Conservation (phyloP, 306 rosid species). For the Clitoria ternatea region DNA sequence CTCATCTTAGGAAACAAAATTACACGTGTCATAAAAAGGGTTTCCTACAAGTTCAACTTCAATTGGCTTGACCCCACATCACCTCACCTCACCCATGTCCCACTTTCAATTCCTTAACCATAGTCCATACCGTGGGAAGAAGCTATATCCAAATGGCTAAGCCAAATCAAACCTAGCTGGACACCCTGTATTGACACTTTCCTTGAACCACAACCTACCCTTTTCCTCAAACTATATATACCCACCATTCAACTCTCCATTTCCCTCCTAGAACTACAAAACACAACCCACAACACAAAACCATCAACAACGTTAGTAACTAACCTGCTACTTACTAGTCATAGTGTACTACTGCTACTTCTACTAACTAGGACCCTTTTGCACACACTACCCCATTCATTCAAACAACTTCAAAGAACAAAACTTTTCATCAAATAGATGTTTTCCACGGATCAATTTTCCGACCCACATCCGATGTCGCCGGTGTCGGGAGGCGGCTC, state of each 20-base stretch:
- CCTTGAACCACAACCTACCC: constrained; percentile 13
- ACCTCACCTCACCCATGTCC: constrained; percentile 4
- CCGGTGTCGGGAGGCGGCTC: constrained; percentile 19
- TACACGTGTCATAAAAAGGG: neutral
- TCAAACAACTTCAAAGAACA: neutral
- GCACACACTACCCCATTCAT: neutral
- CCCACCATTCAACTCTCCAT: constrained; percentile 3
- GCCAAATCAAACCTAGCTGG: constrained; percentile 35
- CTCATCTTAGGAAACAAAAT: neutral
- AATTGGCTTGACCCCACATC: no score
- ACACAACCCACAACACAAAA: neutral
- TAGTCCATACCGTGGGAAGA: constrained; percentile 28
- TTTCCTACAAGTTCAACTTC: neutral
- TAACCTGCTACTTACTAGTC: neutral
- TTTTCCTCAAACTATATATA: neutral
- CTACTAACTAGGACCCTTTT: neutral
- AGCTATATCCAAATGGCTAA: neutral
- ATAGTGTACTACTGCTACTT: neutral
- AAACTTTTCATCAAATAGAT: constrained; percentile 18
- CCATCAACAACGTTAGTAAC: neutral
- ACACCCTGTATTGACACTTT: constrained; percentile 24
- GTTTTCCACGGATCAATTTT: constrained; percentile 25
- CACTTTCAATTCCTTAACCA: constrained; percentile 23
- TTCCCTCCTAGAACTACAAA: constrained; percentile 19
- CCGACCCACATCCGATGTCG: constrained; percentile 10